A percentile compares a stretch with the other conserved stretches of the same genome.
Evolutionary conservation across 1,284 basidiomycete species (phyloP).

Genomic region (Farysia itapuensis): DNA sequence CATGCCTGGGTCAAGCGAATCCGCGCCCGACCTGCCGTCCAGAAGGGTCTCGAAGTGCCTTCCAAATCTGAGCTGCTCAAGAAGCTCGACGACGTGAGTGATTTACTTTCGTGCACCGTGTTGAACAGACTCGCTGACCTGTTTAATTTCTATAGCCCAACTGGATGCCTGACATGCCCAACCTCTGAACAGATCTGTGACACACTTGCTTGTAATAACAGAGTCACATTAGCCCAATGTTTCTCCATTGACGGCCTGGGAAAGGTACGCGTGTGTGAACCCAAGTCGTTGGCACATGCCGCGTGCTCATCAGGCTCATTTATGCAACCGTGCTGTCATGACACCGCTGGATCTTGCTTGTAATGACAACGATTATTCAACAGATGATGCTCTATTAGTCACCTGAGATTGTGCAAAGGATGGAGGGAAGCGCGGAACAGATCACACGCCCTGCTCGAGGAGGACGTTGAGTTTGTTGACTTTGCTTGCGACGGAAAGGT

Average conservation of each 20-base stretch:
- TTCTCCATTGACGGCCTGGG: too few species aligned
- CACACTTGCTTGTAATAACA: too few species aligned
- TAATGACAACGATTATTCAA: too few species aligned
- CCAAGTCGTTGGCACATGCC: too few species aligned
- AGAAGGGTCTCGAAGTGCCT: conserved; percentile 20
- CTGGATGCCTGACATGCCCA: conserved; percentile 37
- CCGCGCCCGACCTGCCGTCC: conserved; percentile 17
- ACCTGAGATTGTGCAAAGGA: not conserved
- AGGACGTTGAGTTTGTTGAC: conserved; percentile 92
- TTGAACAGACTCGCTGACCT: too few species aligned
- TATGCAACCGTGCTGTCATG: too few species aligned
- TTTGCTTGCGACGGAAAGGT: conserved; percentile 86
- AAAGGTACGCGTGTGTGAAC: too few species aligned
- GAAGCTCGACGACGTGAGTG: conserved; percentile 32
- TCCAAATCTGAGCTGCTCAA: conserved; percentile 13
- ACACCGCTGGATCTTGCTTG: not conserved
- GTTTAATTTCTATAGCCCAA: conserved; percentile 24
- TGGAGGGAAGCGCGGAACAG: not conserved
- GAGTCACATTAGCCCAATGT: too few species aligned
- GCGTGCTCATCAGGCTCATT: too few species aligned
- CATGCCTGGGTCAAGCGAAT: conserved; percentile 33
- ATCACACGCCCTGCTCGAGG: conserved; percentile 62
- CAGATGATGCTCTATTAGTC: not conserved
- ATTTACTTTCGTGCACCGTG: not conserved
- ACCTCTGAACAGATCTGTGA: too few species aligned